A percentile compares a stretch with the other conserved stretches of the same genome.
phyloP scores from a whole-genome alignment of 345 rosid species.

The Euphorbia tirucalli region DNA sequence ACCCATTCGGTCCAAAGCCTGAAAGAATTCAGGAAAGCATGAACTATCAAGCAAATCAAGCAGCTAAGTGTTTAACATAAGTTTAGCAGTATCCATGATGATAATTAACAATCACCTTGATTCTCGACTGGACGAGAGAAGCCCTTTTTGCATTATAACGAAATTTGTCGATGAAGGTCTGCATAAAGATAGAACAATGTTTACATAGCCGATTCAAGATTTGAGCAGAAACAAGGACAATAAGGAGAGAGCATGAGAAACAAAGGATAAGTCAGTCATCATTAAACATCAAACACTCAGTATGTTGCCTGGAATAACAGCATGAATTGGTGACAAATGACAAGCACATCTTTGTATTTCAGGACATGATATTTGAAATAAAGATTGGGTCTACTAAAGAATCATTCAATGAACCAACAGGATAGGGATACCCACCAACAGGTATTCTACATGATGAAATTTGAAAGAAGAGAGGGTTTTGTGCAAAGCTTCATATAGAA shows the following conservation, averaged over 20 bases:
- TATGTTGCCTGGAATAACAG: background rate
- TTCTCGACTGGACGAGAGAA: slow-evolving; percentile 98
- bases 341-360: background rate
- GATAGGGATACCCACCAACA: background rate
- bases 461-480: background rate
- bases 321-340: background rate
- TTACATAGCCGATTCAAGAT: background rate
- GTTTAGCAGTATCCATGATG: slow-evolving; percentile 11
- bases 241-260: background rate
- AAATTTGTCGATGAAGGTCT: slow-evolving; percentile 97
- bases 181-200: slow-evolving; percentile 27
- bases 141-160: slow-evolving; percentile 99
- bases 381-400: background rate
- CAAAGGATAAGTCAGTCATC: background rate
- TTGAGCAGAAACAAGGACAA: background rate
- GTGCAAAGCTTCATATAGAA: background rate
- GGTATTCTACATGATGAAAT: background rate
- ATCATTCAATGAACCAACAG: background rate
- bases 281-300: background rate
- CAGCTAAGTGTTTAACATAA: background rate
- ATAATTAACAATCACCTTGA: slow-evolving; percentile 58
- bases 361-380: background rate
- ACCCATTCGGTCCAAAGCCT: slow-evolving; percentile 95
- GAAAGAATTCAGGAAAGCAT: slow-evolving; percentile 23
- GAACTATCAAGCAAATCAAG: slow-evolving; percentile 3